Evolutionary conservation across 768 basidiomycete genomes (phyloP), one percentile per base, ranked within the genome.

Genomic region (Psilocybe subaeruginosa): DNA sequence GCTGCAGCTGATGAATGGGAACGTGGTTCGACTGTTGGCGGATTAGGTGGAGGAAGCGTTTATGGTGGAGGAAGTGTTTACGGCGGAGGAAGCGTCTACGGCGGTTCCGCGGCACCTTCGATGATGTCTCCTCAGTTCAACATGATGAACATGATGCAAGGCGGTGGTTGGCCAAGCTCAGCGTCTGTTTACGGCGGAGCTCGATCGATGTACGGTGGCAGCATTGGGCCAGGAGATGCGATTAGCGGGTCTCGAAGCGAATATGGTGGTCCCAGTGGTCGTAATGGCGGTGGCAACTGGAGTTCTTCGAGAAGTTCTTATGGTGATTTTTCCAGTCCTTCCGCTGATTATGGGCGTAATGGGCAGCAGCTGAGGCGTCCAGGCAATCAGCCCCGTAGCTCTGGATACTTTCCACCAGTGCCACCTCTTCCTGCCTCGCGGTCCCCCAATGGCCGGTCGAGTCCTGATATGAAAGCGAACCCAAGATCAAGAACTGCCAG

Each of bases 1-100:
- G 86, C 88, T 7, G 93, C 93, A n/a, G 92, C 84, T 17, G 93
- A 95, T 33, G 92, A 95, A 70, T 95, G 93, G 93, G 93, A 95
- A 70, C 87, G 93, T 35, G 83, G 85, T 6, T 92, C 91, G 56
- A 84, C 77, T 39, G 64, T 82, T 30, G 83, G 85, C 16, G 77
- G 77, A 14, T 75, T 76, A 35, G 76, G 79, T 3, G 78, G 76
- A 52, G 78, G 75, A 27, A 72, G 72, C 52, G 56, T 62, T 29
- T 62, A 62, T 30, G 76, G 75, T 41, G 75, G 79, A 1, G 79
- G 80, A 39, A 82, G 81, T 63, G 79, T 82, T 51, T 84, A 82
- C 67, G 81, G 82, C 58, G 54, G 70, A 69, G 72, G 70, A 12
- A 64, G 56, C 61, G 60, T 52, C 23, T 56, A 64, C 30, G 63